Evolutionary conservation across 331 rosid species (phyloP).

Genomic region (Acacia pycnantha): DNA sequence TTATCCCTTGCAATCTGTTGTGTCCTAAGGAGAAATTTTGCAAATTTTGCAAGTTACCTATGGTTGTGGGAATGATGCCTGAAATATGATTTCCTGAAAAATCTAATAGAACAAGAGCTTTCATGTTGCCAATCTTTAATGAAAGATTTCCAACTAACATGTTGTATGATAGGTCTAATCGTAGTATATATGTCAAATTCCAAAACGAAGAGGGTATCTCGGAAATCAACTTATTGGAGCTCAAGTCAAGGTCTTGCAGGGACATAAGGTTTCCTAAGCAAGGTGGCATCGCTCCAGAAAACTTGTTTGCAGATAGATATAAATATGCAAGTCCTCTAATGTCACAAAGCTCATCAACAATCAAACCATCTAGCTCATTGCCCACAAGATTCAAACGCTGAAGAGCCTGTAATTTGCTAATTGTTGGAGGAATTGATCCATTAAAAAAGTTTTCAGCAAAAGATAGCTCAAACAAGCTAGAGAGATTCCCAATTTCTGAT

Average conservation of each 20-base stretch:
- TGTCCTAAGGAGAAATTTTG: background rate
- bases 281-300: background rate
- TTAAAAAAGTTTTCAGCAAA: background rate
- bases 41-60: background rate
- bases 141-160: background rate
- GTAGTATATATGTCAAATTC: background rate
- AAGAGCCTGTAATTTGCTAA: background rate
- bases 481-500: background rate
- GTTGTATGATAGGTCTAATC: background rate
- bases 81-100: background rate
- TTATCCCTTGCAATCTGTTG: background rate
- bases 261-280: background rate
- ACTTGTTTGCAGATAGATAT: background rate
- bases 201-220: background rate
- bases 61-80: background rate
- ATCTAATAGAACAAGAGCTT: background rate
- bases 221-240: background rate
- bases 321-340: background rate
- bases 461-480: background rate
- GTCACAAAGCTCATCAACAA: background rate
- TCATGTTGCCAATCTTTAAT: background rate
- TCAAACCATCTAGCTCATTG: background rate
- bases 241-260: background rate
- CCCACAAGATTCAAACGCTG: background rate
- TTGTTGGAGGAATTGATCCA: background rate